Evolutionary conservation across 768 basidiomycete species (phyloP).

Genomic region (Amanita rimosa): DNA sequence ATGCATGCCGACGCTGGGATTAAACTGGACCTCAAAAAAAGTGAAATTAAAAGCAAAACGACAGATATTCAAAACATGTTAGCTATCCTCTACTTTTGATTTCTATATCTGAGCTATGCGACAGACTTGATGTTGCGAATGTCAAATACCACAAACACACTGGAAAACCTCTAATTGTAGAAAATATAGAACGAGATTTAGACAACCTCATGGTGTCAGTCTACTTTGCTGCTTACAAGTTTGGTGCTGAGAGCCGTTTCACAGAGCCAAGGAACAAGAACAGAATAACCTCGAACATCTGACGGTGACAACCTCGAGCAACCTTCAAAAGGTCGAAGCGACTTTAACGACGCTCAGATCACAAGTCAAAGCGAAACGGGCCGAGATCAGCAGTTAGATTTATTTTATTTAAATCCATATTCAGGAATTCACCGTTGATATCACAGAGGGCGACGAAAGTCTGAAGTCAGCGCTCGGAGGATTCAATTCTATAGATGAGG

Average conservation of each 20-base stretch:
- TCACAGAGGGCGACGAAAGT: constrained; percentile 36
- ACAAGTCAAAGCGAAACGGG: constrained; percentile 49
- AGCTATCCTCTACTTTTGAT: constrained; percentile 14
- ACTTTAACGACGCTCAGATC: constrained; percentile 46
- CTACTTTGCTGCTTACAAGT: neutral
- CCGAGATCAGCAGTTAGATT: constrained; percentile 50
- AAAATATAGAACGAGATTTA: constrained; percentile 67
- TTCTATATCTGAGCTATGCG: constrained; percentile 3
- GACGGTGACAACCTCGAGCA: constrained; percentile 36
- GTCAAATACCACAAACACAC: constrained; percentile 54
- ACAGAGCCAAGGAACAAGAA: constrained; percentile 62
- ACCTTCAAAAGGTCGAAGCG: constrained; percentile 53
- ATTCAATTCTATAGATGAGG: constrained; percentile 27
- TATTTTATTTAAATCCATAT: neutral
- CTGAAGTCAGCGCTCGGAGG: constrained; percentile 20
- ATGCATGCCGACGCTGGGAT: constrained; percentile 76
- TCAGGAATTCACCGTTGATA: neutral
- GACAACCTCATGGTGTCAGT: constrained; percentile 48
- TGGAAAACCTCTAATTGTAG: constrained; percentile 44
- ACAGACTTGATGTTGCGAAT: constrained; percentile 53
- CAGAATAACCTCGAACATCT: constrained; percentile 34
- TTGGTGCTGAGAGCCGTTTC: neutral
- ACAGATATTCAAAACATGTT: constrained; percentile 62
- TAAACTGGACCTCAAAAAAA: constrained; percentile 61
- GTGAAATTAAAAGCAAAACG: constrained; percentile 52